Conservation (phyloP, 2,329 filamentous ascomycete species). For the Fusarium euwallaceae region DNA sequence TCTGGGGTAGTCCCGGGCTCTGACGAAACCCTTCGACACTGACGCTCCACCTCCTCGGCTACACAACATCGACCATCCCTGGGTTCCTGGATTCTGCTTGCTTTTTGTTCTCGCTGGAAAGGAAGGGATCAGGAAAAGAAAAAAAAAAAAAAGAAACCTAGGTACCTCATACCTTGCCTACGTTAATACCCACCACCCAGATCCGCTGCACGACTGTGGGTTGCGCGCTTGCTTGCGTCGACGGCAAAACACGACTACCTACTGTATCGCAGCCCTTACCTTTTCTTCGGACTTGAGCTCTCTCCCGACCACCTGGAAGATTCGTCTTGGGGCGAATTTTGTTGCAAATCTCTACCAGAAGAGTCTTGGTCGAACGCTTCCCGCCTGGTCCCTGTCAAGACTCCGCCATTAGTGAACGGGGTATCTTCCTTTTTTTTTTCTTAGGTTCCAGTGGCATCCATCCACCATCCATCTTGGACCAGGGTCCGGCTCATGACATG, state of each 20-base stretch:
- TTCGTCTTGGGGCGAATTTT: conserved; percentile 43
- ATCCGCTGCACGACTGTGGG: conserved; percentile 36
- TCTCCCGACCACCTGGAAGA: conserved; percentile 35
- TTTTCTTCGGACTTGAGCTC: conserved; percentile 35
- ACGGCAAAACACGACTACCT: conserved; percentile 23
- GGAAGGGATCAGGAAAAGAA: conserved; percentile 4
- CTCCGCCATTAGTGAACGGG: conserved; percentile 47
- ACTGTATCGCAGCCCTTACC: conserved; percentile 17
- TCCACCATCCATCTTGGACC: conserved; percentile 31
- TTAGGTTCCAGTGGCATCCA: not conserved
- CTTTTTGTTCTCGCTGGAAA: not conserved
- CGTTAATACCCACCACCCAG: conserved; percentile 36
- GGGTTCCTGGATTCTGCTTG: conserved; percentile 9
- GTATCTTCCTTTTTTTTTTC: conserved; percentile 36
- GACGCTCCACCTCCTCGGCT: conserved; percentile 33
- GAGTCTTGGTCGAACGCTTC: conserved; percentile 43
- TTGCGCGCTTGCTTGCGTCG: conserved; percentile 45
- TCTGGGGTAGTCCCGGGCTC: conserved; percentile 47
- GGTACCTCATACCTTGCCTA: conserved; percentile 8
- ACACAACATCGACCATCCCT: conserved; percentile 28
- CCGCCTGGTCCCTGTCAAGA: conserved; percentile 45
- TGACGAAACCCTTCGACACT: conserved; percentile 29
- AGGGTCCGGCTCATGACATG: conserved; percentile 47
- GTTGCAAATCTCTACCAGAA: conserved; percentile 49
- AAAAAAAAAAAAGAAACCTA: not conserved